These are phyloP conservation scores for Penicillium steckii DNA, from an alignment of 495 filamentous ascomycete species.

Conservation along the genomic window DNA sequence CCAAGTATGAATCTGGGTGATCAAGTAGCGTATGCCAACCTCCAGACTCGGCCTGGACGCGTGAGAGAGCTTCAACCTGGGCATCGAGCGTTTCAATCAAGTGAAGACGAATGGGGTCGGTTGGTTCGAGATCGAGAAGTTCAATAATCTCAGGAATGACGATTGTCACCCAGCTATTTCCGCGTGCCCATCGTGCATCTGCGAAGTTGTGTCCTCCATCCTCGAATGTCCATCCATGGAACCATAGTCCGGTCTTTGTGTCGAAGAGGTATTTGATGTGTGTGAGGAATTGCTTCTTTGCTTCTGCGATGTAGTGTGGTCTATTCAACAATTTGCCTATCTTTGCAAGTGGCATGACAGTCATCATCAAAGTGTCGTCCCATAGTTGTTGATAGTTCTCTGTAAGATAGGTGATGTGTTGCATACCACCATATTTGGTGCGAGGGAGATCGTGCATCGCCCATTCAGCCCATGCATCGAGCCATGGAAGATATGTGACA, in stretches of 20 bases:
- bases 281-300: slow-evolving; percentile 68
- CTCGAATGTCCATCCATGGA: slow-evolving; percentile 71
- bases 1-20: slow-evolving; percentile 60
- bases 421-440: slow-evolving; percentile 70
- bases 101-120: slow-evolving; percentile 60
- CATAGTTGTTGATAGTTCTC: slow-evolving; percentile 68
- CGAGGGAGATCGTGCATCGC: slow-evolving; percentile 68
- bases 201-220: slow-evolving; percentile 71
- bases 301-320: slow-evolving; percentile 68
- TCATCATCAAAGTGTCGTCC: slow-evolving; percentile 85
- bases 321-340: slow-evolving; percentile 64
- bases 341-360: slow-evolving; percentile 71
- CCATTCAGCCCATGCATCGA: slow-evolving; percentile 76
- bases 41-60: slow-evolving; percentile 54
- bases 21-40: slow-evolving; percentile 71
- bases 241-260: slow-evolving; percentile 63
- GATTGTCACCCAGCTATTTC: slow-evolving; percentile 70
- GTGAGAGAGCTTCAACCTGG: slow-evolving; percentile 58
- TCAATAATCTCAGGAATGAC: slow-evolving; percentile 72
- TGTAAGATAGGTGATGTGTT: slow-evolving; percentile 61
- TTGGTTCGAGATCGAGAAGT: slow-evolving; percentile 53
- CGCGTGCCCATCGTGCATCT: slow-evolving; percentile 65
- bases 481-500: slow-evolving; percentile 61
- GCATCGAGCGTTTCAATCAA: slow-evolving; percentile 59
- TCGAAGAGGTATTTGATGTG: slow-evolving; percentile 75